Base-by-base conservation (phyloP, 1,139 yeast genomes). In the Zygosaccharomyces sapae region DNA sequence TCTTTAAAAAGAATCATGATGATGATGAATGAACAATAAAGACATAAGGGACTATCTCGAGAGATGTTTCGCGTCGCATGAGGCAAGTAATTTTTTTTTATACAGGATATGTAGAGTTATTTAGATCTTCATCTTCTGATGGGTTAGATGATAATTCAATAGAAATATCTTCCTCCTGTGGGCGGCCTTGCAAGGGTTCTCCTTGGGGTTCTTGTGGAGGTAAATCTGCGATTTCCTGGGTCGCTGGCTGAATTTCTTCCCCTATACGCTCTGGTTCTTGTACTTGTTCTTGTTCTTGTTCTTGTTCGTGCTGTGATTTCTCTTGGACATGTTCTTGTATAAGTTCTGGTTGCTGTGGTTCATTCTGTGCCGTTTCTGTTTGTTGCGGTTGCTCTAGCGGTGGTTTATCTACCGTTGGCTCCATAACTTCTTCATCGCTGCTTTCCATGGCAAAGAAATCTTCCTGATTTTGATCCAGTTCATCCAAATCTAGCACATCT, bases 401-500 rank as follows among this genome's bases (percentile, higher is more conserved):
- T 25, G 12, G 16, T 8, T 6, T 22, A 18, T 10, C 43, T 19
- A 6, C 22, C 27, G 13, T 27, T 7, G 34, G 29, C 30, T 20
- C 31, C 19, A 12, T 16, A 10, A 13, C 47, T 19, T 59, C 63
- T 16, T 57, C 61, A 16, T 54, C 57, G 40, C 60, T 58, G 40
- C 61, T 57, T 7, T 50, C 62, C 30, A 58, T 41, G 4, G 48
- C 62, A 39, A 61, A 59, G 19, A 61, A 47, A 6, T 55, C 59
- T 33, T 59, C 55, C 16, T 56, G 57, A 33, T 60, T 60, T 12
- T 55, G 57, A n/a, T 47, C 50, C 10, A 50, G 50, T 30, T 53
- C 51, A 31, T 50, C 49, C 16, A 53, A 43, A 36, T 53, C 58
- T n/a, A 52, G 44, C n/a, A 52, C 46, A 33, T 55, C 53, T 33